A percentile compares a stretch with the other conserved stretches of the same genome.
Conservation (phyloP, 2,329 filamentous ascomycete species). For the Trichothecium sympodiale region DNA sequence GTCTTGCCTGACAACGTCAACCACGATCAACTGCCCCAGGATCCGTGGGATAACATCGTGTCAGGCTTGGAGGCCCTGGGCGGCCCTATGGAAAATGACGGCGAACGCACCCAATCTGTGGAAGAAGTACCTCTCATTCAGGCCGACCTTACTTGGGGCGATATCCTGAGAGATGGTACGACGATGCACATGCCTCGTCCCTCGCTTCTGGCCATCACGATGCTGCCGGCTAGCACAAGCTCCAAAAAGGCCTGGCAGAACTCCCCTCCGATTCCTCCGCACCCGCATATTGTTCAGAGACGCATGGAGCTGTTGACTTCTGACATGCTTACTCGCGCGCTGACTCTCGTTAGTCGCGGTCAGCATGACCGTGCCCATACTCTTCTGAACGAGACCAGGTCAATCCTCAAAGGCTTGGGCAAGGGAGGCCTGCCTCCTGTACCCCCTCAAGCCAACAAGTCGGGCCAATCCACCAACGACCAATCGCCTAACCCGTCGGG, state of each 20-base stretch:
- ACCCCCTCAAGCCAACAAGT: constrained; percentile 45
- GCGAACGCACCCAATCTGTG: constrained; percentile 71
- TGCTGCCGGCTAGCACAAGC: constrained; percentile 61
- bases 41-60: constrained; percentile 95
- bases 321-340: constrained; percentile 88
- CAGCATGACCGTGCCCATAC: constrained; percentile 93
- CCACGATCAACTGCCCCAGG: constrained; percentile 78
- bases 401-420: constrained; percentile 88
- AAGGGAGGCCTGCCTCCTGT: constrained; percentile 91
- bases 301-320: constrained; percentile 97
- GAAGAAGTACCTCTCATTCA: constrained; percentile 94
- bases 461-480: constrained; percentile 36
- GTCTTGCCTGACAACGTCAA: constrained; percentile 77
- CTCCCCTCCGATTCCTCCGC: constrained; percentile 79
- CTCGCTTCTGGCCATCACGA: constrained; percentile 87
- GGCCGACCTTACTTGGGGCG: constrained; percentile 86
- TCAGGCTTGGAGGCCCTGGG: constrained; percentile 90
- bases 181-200: constrained; percentile 79
- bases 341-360: constrained; percentile 81
- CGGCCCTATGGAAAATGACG: constrained; percentile 76
- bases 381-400: constrained; percentile 82
- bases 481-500: constrained; percentile 28
- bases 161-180: constrained; percentile 81
- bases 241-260: constrained; percentile 56
- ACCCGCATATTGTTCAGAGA: constrained; percentile 88